These are phyloP conservation scores for Cryptosporidium ryanae DNA, from an alignment of 169 alveolate species.

Conservation along the genomic window DNA sequence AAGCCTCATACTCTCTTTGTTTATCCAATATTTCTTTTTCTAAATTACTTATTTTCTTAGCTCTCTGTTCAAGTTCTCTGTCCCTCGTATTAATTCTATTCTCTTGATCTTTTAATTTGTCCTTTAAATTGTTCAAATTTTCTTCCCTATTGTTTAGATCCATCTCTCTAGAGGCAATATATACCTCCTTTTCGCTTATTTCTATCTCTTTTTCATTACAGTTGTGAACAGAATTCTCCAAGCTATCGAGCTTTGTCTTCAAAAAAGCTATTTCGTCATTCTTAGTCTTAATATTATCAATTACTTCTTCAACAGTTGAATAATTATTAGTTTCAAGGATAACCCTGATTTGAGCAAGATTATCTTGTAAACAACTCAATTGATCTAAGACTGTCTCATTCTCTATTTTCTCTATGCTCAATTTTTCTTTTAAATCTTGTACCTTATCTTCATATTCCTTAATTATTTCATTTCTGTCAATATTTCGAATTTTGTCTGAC, in stretches of 20 bases:
- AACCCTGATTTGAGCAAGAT: background rate
- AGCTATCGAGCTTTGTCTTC: background rate
- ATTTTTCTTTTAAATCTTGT: constrained; percentile 48
- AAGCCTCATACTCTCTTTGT: constrained; percentile 50
- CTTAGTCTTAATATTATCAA: constrained; percentile 6
- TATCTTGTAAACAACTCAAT: background rate
- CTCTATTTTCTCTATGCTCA: constrained; percentile 38
- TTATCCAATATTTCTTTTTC: constrained; percentile 51
- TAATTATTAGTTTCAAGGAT: constrained; percentile 3
- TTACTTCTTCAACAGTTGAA: constrained; percentile 33
- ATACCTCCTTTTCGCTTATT: constrained; percentile 24
- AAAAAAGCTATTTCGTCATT: constrained; percentile 16
- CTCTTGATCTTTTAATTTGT: constrained; percentile 22
- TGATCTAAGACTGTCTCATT: constrained; percentile 35
- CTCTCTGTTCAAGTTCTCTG: constrained; percentile 47
- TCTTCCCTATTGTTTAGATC: constrained; percentile 7
- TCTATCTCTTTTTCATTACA: constrained; percentile 30
- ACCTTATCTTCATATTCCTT: constrained; percentile 29
- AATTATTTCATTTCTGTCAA: background rate
- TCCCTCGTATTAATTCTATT: constrained; percentile 5
- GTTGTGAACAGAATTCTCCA: constrained; percentile 26
- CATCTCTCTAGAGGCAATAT: constrained; percentile 27
- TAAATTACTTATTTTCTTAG: constrained; percentile 8
- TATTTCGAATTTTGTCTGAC: background rate
- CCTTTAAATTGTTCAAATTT: constrained; percentile 13